Conservation (phyloP, 75 land plant species). For the Sequoia sempervirens region DNA sequence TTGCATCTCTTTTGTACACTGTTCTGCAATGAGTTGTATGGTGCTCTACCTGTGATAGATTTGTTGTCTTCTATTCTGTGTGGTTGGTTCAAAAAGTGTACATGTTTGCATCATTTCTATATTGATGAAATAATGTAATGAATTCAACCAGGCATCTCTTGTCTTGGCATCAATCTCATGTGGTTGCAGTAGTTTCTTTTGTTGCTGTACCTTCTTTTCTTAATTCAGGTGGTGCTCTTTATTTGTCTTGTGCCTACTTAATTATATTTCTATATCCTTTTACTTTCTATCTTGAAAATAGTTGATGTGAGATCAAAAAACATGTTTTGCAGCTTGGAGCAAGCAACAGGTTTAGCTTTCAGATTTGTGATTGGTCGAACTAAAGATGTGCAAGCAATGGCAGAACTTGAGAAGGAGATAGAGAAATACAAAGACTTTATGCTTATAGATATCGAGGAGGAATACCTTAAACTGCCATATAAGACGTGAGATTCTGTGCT, state of each 20-base stretch:
- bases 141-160: neutral
- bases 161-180: neutral
- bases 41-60: neutral
- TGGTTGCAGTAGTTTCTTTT: neutral
- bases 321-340: conserved; percentile 53
- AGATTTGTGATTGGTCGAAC: conserved; percentile 83
- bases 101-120: neutral
- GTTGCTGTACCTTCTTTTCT: neutral
- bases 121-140: neutral
- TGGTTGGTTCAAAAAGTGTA: neutral
- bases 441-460: conserved; percentile 72
- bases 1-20: neutral
- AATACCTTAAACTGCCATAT: conserved; percentile 50
- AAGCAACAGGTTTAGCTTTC: conserved; percentile 75
- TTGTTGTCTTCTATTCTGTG: neutral
- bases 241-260: neutral
- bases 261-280: neutral
- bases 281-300: neutral
- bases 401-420: conserved; percentile 60
- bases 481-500: conserved; percentile 57
- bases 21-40: neutral
- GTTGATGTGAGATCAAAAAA: conserved; percentile 1
- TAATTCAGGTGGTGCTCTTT: neutral
- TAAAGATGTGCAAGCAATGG: conserved; percentile 53
- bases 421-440: conserved; percentile 67